Base-by-base conservation (phyloP, 768 basidiomycete species). In the Lyophyllum atratum region DNA sequence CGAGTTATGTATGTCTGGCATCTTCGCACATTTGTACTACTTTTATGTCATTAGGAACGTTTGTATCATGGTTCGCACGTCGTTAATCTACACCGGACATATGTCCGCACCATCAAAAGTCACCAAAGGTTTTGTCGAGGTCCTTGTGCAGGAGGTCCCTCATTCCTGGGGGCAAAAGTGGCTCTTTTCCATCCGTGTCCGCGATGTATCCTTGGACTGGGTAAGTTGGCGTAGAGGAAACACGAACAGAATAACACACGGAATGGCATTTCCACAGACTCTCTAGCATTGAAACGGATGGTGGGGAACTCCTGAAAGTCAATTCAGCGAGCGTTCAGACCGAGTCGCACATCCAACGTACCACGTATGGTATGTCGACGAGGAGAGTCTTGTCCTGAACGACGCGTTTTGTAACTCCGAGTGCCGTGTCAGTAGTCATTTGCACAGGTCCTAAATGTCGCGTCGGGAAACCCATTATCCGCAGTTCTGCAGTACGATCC, bases 201-300 rank as follows among this genome's bases (percentile, higher is more conserved):
- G 71, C 72, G 47, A 84, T 82, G 64, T 85, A 84, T 59, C 76
- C 83, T 83, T 52, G 7, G 31, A 40, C 34, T 14, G 5, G 6
- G 11, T 11, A 24, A 54, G 34, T 11, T 22, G 33, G 40, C 17
- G 22, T 28, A 40, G 6, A 29, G 26, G 14, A 37, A 51, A 15
- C 17, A 9, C 12, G 3, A 15, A 37, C 4, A 37, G 34, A 37
- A 24, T 31, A 21, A 82, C 90, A 68, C 64, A 92, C 93, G 77
- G 78, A 99, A 99, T 0, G 97, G 97, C 97, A 99, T 99, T 74
- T 98, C 94, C 5, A 98, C 93, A 43, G 90, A 90, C 70, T 99
- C 97, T 64, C 85, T 87, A 4, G 82, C 69, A 64, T 90, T 91
- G 79, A 98, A 98, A 17, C 63, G 74, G 67, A 99, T 96, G 0